phyloP scores from a whole-genome alignment of 2,329 filamentous ascomycete species.

The Parasarocladium wereldwijsianum region DNA sequence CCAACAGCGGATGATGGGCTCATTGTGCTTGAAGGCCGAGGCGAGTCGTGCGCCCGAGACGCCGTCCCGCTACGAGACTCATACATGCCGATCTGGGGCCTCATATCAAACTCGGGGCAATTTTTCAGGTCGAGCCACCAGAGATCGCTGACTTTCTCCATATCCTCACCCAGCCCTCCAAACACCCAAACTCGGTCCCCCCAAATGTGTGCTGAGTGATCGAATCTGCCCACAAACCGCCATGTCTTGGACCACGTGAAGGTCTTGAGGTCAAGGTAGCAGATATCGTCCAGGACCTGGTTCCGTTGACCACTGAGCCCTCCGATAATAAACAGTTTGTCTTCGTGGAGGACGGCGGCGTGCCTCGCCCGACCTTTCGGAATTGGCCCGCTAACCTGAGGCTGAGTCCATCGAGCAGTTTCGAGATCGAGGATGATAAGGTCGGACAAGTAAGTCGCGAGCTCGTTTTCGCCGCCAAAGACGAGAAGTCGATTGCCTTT shows the following conservation, averaged over 20 bases:
- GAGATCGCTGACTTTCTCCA: slow-evolving; percentile 91
- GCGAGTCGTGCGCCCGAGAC: slow-evolving; percentile 23
- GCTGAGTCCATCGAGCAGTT: slow-evolving; percentile 90
- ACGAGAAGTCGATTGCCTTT: slow-evolving; percentile 91
- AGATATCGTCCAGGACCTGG: slow-evolving; percentile 87
- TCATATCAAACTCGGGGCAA: slow-evolving; percentile 67
- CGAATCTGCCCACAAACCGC: slow-evolving; percentile 89
- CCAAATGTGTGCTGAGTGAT: slow-evolving; percentile 91
- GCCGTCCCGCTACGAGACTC: slow-evolving; percentile 28
- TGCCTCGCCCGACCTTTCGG: slow-evolving; percentile 86
- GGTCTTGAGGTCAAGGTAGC: slow-evolving; percentile 91
- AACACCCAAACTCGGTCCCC: slow-evolving; percentile 90
- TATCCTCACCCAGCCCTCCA: slow-evolving; percentile 84
- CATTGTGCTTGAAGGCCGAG: slow-evolving; percentile 36
- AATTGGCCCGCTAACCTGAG: slow-evolving; percentile 67
- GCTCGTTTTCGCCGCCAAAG: slow-evolving; percentile 96
- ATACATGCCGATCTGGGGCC: slow-evolving; percentile 39
- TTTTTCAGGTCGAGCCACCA: slow-evolving; percentile 97
- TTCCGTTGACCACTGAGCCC: slow-evolving; percentile 92
- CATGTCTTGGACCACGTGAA: slow-evolving; percentile 95
- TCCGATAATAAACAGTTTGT: slow-evolving; percentile 90
- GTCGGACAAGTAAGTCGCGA: slow-evolving; percentile 87
- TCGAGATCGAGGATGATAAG: slow-evolving; percentile 92
- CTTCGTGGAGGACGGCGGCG: slow-evolving; percentile 85
- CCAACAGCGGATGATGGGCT: slow-evolving; percentile 36